Conservation (phyloP, 257 asterid species). For the Dorcoceras hygrometricum region DNA sequence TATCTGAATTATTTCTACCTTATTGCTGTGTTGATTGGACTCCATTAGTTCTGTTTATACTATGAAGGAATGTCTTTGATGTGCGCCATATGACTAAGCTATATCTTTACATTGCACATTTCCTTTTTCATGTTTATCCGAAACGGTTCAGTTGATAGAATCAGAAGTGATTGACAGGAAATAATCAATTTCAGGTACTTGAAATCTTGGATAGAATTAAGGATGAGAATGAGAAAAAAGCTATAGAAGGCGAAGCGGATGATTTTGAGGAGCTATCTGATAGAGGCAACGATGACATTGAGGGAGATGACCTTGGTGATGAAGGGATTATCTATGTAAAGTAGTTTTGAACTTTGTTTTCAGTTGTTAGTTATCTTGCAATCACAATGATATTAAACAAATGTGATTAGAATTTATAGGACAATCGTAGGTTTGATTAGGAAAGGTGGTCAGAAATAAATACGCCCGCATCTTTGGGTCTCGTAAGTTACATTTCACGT, state of each 20-base stretch:
- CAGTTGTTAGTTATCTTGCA: constrained; percentile 30
- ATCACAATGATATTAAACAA: not conserved
- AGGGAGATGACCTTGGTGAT: constrained; percentile 63
- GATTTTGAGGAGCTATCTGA: constrained; percentile 37
- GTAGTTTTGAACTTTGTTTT: constrained; percentile 43
- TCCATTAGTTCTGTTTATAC: no score
- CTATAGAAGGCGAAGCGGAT: constrained; percentile 22
- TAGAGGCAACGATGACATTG: constrained; percentile 41
- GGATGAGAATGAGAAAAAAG: constrained; percentile 61
- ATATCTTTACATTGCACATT: no score
- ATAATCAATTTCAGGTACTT: constrained; percentile 59
- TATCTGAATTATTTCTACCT: no score
- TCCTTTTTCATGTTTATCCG: not conserved
- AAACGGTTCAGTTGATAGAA: not conserved
- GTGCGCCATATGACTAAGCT: not conserved
- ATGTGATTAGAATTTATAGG: constrained; percentile 5
- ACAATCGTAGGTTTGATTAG: not conserved
- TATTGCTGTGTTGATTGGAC: no score
- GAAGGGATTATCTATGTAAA: constrained; percentile 86
- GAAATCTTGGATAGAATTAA: constrained; percentile 85
- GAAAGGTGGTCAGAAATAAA: not conserved
- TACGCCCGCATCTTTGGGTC: constrained; percentile 4
- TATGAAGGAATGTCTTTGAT: no score
- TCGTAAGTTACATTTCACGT: not conserved
- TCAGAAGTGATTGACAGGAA: not conserved